A percentile compares a stretch with the other conserved stretches of the same genome.
phyloP scores from a whole-genome alignment of 805 yeast species.

The Pichia phayaonensis region DNA sequence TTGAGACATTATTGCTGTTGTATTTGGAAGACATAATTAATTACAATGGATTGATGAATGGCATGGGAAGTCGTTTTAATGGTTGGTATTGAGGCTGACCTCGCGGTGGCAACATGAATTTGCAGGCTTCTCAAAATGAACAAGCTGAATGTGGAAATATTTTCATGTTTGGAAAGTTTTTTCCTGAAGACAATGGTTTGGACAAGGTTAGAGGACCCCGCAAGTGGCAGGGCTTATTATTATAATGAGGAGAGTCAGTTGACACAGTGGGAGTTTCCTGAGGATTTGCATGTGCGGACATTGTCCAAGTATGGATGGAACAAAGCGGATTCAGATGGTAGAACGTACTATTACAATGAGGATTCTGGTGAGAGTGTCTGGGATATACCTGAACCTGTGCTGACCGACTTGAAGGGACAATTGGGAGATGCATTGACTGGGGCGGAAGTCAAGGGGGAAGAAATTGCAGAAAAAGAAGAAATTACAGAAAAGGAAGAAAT shows the following conservation, averaged over 20 bases:
- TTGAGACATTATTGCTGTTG: slow-evolving; percentile 64
- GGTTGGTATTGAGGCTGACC: neutral
- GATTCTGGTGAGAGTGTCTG: slow-evolving; percentile 64
- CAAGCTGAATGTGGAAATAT: neutral
- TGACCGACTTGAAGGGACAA: neutral
- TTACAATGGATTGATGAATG: neutral
- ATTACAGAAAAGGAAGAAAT: neutral
- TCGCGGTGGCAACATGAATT: neutral
- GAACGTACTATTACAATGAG: slow-evolving; percentile 58
- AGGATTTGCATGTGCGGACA: slow-evolving; percentile 38
- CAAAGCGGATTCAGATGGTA: slow-evolving; percentile 25
- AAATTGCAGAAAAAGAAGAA: neutral
- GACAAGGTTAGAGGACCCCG: slow-evolving; percentile 57
- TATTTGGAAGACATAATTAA: neutral
- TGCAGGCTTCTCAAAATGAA: neutral
- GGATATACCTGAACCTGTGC: slow-evolving; percentile 60
- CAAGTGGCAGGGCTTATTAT: slow-evolving; percentile 59
- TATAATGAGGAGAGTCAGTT: slow-evolving; percentile 57
- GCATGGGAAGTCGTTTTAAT: neutral
- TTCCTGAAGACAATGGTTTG: slow-evolving; percentile 32
- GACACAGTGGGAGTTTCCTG: slow-evolving; percentile 81
- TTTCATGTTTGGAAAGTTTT: neutral
- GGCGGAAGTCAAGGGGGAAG: slow-evolving; percentile 4
- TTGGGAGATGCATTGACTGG: slow-evolving; percentile 16
- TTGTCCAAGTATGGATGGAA: slow-evolving; percentile 37